Percentiles rank a stretch among this genome's conserved stretches.
phyloP scores from a whole-genome alignment of 805 yeast species.

The Kuraishia borneana region DNA sequence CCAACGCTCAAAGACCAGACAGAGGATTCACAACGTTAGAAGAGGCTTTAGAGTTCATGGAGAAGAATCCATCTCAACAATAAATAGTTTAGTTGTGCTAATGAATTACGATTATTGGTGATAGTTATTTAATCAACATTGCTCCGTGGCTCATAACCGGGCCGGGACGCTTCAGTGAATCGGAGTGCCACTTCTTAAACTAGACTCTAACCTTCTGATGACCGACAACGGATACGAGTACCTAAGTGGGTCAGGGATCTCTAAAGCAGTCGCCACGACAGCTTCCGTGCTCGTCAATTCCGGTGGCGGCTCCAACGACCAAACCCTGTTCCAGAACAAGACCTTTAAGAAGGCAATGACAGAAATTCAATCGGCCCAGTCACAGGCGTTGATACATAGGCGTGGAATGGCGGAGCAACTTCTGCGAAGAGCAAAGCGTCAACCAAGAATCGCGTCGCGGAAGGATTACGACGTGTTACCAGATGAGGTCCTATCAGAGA shows the following conservation, averaged over 20 bases:
- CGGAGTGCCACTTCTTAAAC: too few relatives aligned
- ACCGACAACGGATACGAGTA: slow-evolving; percentile 1
- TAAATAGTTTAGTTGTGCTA: too few relatives aligned
- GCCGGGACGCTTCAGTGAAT: too few relatives aligned
- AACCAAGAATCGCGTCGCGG: slow-evolving; percentile 4
- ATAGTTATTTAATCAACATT: too few relatives aligned
- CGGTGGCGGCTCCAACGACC: slow-evolving; percentile 7
- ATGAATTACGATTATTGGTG: too few relatives aligned
- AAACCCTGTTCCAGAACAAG: slow-evolving; percentile 12
- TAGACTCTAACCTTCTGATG: too few relatives aligned
- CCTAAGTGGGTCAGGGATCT: slow-evolving; percentile 12
- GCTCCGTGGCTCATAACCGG: too few relatives aligned
- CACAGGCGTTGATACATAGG: slow-evolving; percentile 10
- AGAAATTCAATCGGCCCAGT: slow-evolving; percentile 22
- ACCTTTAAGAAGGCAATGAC: slow-evolving; percentile 33
- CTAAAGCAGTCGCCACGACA: slow-evolving; percentile 35
- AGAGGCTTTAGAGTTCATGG: too few relatives aligned
- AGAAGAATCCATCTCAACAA: too few relatives aligned
- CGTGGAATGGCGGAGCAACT: slow-evolving; percentile 7
- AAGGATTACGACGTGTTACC: slow-evolving; percentile 44
- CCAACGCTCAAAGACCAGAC: too few relatives aligned
- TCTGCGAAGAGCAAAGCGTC: slow-evolving; percentile 6
- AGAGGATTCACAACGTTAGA: too few relatives aligned
- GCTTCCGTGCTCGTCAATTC: slow-evolving; percentile 37
- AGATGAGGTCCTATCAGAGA: slow-evolving; percentile 45